Evolutionary conservation across 2,329 filamentous ascomycete genomes (phyloP), one percentile per base, ranked within the genome.

Genomic region (Scedosporium apiospermum): DNA sequence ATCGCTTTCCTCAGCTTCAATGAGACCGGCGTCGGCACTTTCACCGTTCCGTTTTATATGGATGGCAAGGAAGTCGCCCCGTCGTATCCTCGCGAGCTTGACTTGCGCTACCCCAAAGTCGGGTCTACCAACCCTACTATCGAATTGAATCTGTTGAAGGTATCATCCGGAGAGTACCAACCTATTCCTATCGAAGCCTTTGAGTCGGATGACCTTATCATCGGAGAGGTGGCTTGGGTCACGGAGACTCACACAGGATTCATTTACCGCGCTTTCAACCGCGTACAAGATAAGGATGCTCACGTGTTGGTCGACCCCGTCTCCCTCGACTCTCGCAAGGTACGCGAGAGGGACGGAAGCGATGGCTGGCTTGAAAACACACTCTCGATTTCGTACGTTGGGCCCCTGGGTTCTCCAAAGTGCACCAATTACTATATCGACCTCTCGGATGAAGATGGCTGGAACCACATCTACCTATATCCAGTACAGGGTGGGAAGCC

Each of bases 1-100:
- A 74, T 97, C 63, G 91, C 93, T 3, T 97, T 96, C 72, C 77
- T 98, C 65, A 87, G 91, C 58, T 97, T 95, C 6, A 93, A 98
- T 71, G 86, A 90, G 76, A 88, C 86, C 0, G 86, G 85, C 1
- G 87, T 90, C 6, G 80, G 78, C 3, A 88, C 85, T 1, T 89
- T 84, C 71, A 84, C 80, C 0, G 79, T 90, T 10, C 84, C 85
- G 0, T 89, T 88, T 71, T 89, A 85, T 71, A 88, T 87, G 82
- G 77, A 83, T 61, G 76, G 79, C 63, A 72, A 83, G 64, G 72
- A 80, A 26, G 70, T 84, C 14, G 83, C 86, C 0, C 84, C 85
- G 0, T 73, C 80, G 0, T 89, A 90, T 68, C 86, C 87, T 1
- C 71, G 76, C 0, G 82, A 88, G 66, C 74, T 89, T 1, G 80